These are phyloP conservation scores for Aspergillus avenaceus DNA, from an alignment of 495 filamentous ascomycete species.

Conservation along the genomic window DNA sequence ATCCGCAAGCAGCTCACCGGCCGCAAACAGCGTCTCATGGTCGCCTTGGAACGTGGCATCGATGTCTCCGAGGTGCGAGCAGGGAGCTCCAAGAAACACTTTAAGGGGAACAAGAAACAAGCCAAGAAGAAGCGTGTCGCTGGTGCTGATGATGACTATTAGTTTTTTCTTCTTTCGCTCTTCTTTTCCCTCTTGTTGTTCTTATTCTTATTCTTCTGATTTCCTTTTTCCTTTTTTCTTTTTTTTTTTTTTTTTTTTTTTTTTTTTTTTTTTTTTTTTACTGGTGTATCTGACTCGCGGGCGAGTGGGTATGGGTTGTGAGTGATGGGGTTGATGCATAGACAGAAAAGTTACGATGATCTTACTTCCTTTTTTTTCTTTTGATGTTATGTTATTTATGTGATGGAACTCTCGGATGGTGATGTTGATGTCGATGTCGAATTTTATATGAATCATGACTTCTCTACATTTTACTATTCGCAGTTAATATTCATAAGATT, in stretches of 20 bases:
- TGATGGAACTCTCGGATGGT: neutral
- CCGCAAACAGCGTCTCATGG: constrained; percentile 78
- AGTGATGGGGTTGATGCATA: neutral
- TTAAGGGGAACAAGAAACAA: constrained; percentile 76
- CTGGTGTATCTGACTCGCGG: constrained; percentile 4
- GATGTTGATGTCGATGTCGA: neutral
- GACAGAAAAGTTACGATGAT: neutral
- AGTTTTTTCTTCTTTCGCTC: constrained; percentile 14
- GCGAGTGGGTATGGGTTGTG: constrained; percentile 1
- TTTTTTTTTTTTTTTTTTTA: neutral
- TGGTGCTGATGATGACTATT: constrained; percentile 37
- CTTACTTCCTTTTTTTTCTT: neutral
- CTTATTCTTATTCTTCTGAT: constrained; percentile 7
- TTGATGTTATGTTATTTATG: neutral
- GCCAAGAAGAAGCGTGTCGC: constrained; percentile 50
- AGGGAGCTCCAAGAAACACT: constrained; percentile 84
- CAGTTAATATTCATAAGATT: too few species aligned
- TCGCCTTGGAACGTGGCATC: constrained; percentile 78
- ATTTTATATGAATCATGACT: neutral
- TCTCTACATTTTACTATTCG: too few species aligned
- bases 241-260: constrained; percentile 1
- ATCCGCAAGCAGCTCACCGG: constrained; percentile 70
- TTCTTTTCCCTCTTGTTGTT: constrained; percentile 4
- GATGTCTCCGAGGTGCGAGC: constrained; percentile 76
- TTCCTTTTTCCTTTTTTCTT: neutral